Evolutionary conservation across 352 stramenopile species (phyloP), one percentile per base, ranked within the genome.

Genomic region (Plasmopara muralis): DNA sequence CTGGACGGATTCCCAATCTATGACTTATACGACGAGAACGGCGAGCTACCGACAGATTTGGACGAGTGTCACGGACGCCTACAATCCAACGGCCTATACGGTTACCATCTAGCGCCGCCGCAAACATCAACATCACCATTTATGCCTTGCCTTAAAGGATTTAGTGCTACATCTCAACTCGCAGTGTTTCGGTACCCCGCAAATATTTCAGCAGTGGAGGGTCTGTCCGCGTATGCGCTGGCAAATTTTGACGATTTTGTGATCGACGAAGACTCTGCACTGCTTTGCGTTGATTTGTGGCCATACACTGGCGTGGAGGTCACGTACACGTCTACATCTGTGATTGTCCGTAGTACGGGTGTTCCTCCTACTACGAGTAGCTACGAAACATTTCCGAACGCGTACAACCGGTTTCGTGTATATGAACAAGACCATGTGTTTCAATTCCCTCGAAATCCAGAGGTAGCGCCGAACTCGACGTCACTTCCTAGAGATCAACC

Each of bases 361-460:
- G 60, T 87, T 1, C 80, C 80, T 16, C 25, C 58, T 28, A 41
- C 31, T 12, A 35, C 7, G 31, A 35, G 70, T 33, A 80, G 71
- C 41, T 84, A 65, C 33, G 80, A 77, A 0, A 75, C 77, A 10
- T 90, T 90, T 30, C 77, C 80, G 2, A 90, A 87, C 47, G 49
- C 48, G 10, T 82, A 86, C 60, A 90, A 87, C 43, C 58, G 28
- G 0, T 72, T 66, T 51, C 37, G 28, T 4, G 60, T 90, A 10
- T 57, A 64, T 2, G 50, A 67, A 5, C 77, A 88, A 63, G 64
- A 87, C 58, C 85, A 90, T 41, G 62, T 78, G 2, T 90, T 90
- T 43, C 54, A 70, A 9, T 68, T 90, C 14, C 75, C 80, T 10
- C 62, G 77, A 2, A 59, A 77, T 28, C 77, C 80, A 2, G 30